Percentiles rank a stretch among this genome's conserved stretches.
phyloP scores from a whole-genome alignment of 2,329 filamentous ascomycete species.

The Fusarium sp. region DNA sequence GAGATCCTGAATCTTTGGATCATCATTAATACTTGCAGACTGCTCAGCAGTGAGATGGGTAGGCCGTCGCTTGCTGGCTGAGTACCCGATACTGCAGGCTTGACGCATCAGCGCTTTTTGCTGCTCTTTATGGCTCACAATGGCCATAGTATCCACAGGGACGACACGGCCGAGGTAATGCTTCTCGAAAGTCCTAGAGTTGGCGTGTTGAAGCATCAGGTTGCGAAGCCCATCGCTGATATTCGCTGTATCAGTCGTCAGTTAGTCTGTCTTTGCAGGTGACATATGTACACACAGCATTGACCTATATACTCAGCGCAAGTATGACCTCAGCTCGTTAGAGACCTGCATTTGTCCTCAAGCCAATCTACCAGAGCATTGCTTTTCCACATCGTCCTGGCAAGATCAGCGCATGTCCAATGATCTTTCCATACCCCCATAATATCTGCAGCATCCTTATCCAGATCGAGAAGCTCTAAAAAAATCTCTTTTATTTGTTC shows the following conservation, averaged over 20 bases:
- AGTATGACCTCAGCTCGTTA: too few relatives aligned
- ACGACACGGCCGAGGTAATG: background rate
- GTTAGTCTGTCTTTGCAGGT: background rate
- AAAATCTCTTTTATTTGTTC: too few relatives aligned
- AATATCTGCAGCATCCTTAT: too few relatives aligned
- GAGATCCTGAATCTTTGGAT: background rate
- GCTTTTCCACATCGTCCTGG: too few relatives aligned
- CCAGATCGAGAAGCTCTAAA: too few relatives aligned
- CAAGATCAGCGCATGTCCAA: too few relatives aligned
- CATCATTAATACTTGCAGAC: background rate
- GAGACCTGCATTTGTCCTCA: too few relatives aligned
- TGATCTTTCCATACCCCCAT: too few relatives aligned
- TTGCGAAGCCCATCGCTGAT: background rate
- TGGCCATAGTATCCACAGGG: background rate
- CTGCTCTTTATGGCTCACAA: background rate
- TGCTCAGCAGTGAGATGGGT: background rate
- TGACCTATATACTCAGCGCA: too few relatives aligned
- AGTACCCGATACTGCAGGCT: slow-evolving; percentile 1
- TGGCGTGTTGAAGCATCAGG: background rate
- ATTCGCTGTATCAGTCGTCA: background rate
- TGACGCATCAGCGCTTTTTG: background rate
- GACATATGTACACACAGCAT: background rate
- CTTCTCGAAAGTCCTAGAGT: background rate
- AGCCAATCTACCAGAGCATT: too few relatives aligned
- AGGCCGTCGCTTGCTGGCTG: background rate